Conservation (phyloP, 768 basidiomycete genomes). For the Punctularia strigosozonata region DNA sequence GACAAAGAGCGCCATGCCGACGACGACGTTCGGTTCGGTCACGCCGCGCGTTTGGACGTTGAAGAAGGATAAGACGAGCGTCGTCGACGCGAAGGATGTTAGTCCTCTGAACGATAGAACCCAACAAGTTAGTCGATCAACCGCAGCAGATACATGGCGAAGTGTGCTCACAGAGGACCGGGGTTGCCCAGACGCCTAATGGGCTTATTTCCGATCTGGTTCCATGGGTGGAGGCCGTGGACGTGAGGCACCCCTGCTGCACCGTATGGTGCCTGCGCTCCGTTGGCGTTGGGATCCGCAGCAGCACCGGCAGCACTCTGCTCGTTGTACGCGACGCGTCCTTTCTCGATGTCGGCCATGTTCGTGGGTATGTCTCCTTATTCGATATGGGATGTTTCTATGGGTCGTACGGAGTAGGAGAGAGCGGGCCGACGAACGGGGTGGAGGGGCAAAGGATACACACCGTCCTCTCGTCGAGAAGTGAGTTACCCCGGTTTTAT, state of each 20-base stretch:
- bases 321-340: conserved; percentile 10
- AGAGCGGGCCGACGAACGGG: neutral
- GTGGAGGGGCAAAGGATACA: too few species aligned
- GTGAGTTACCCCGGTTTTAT: too few species aligned
- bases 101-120: conserved; percentile 79
- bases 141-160: conserved; percentile 67
- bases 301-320: neutral
- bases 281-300: too few species aligned
- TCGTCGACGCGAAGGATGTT: conserved; percentile 77
- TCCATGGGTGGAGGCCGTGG: neutral
- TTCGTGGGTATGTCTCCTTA: too few species aligned
- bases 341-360: conserved; percentile 28
- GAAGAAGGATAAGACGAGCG: conserved; percentile 67
- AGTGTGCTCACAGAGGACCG: conserved; percentile 54
- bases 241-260: too few species aligned
- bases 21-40: conserved; percentile 50
- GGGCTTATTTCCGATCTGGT: conserved; percentile 4
- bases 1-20: conserved; percentile 79
- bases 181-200: conserved; percentile 44
- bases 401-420: too few species aligned
- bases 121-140: conserved; percentile 59
- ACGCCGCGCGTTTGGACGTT: conserved; percentile 50
- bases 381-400: too few species aligned
- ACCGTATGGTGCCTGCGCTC: too few species aligned
- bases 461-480: too few species aligned